phyloP scores from a whole-genome alignment of 129 eudicot species.

The Solidago caesia region DNA sequence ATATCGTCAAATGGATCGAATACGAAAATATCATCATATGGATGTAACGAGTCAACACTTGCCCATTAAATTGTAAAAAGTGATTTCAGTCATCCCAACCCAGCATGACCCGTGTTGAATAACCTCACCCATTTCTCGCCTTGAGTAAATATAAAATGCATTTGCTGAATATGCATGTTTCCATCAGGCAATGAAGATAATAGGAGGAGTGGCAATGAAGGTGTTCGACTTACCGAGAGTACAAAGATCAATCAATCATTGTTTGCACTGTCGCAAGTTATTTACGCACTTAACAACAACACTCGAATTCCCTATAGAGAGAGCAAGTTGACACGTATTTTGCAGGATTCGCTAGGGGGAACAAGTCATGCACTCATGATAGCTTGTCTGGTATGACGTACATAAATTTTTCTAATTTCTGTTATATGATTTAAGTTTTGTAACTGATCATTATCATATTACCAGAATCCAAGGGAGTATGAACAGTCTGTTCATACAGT shows the following conservation, averaged over 20 bases:
- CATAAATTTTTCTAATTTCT: neutral
- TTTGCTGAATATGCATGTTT: neutral
- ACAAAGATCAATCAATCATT: conserved; percentile 88
- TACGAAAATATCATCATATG: neutral
- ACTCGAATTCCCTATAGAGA: conserved; percentile 89
- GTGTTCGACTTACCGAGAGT: conserved; percentile 87
- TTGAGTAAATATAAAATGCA: neutral
- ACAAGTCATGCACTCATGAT: conserved; percentile 85
- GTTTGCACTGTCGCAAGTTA: conserved; percentile 83
- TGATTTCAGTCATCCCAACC: neutral
- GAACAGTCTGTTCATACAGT: conserved; percentile 91
- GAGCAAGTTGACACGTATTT: conserved; percentile 84
- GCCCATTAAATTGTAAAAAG: neutral
- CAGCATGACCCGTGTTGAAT: neutral
- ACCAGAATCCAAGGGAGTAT: conserved; percentile 91
- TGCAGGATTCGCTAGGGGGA: conserved; percentile 97
- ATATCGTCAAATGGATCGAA: neutral
- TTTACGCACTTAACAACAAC: conserved; percentile 70
- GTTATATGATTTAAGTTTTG: neutral
- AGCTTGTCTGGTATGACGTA: conserved; percentile 74
- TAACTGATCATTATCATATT: conserved; percentile 11
- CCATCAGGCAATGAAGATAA: conserved; percentile 90
- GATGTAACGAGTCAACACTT: no score
- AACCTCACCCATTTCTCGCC: neutral
- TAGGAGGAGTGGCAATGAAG: conserved; percentile 71